Evolutionary conservation across 108 stramenopile genomes (phyloP).

Genomic region (Fistulifera pelliculosa): DNA sequence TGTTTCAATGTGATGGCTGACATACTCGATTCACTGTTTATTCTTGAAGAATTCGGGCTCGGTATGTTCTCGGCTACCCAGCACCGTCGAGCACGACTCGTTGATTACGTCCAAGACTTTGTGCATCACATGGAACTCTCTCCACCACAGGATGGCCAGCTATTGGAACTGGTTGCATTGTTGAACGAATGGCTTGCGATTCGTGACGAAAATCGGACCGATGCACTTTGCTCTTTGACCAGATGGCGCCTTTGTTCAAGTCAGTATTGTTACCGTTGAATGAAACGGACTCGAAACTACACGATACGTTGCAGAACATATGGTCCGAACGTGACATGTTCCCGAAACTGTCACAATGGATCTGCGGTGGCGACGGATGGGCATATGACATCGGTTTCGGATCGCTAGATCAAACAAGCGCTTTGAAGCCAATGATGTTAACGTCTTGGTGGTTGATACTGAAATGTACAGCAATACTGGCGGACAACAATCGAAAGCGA

Average conservation of each 20-base stretch:
- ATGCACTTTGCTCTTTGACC: slow-evolving; percentile 41
- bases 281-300: slow-evolving; percentile 1
- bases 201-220: slow-evolving; percentile 45
- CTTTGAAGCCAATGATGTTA: slow-evolving; percentile 55
- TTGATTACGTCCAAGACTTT: slow-evolving; percentile 29
- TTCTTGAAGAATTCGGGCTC: slow-evolving; percentile 20
- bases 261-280: too few species aligned
- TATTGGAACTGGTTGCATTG: slow-evolving; percentile 24
- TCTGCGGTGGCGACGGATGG: slow-evolving; percentile 62
- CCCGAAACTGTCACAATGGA: slow-evolving; percentile 54
- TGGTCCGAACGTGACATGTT: slow-evolving; percentile 63
- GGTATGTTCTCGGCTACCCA: slow-evolving; percentile 57
- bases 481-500: slow-evolving; percentile 44
- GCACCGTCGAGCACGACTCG: slow-evolving; percentile 40
- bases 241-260: slow-evolving; percentile 50
- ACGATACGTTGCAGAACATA: slow-evolving; percentile 19
- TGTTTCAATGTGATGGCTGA: too few species aligned
- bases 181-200: slow-evolving; percentile 47
- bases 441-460: slow-evolving; percentile 54
- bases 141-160: slow-evolving; percentile 8
- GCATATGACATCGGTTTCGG: slow-evolving; percentile 61
- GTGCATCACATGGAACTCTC: slow-evolving; percentile 29
- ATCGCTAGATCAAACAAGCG: slow-evolving; percentile 52
- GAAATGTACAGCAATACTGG: slow-evolving; percentile 59
- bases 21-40: neutral